Conservation (phyloP, 169 alveolate species). For the Perkinsus chesapeaki region DNA sequence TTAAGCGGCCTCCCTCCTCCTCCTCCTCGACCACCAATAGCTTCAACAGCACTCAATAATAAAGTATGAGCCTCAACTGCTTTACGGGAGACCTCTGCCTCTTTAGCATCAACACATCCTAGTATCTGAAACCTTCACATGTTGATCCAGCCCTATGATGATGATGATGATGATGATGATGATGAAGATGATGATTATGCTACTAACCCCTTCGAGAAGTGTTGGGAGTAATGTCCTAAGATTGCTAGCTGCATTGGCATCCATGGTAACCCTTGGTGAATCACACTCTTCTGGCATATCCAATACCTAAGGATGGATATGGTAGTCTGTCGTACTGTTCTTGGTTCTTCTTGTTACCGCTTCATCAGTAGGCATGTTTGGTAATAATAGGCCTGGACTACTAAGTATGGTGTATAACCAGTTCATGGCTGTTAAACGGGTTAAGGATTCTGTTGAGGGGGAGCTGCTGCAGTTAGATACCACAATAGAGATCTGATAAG, state of each 20-base stretch:
- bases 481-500: constrained; percentile 10
- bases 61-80: background rate
- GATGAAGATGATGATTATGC: no score
- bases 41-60: background rate
- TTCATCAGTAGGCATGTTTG: background rate
- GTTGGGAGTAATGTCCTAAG: background rate
- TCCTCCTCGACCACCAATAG: no score
- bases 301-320: background rate
- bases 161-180: no score
- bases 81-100: background rate
- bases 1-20: no score
- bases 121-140: background rate
- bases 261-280: background rate
- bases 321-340: background rate
- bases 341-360: constrained; percentile 8
- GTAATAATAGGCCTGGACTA: constrained; percentile 15
- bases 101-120: background rate
- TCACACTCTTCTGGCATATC: background rate
- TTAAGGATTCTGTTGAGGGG: constrained; percentile 15
- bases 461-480: constrained; percentile 19
- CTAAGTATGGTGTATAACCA: constrained; percentile 29
- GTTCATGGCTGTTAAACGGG: constrained; percentile 30
- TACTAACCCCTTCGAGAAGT: background rate
- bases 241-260: background rate
- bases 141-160: background rate